Evolutionary conservation across 208 protist species (phyloP).

Genomic region (Plasmodiophora brassicae): DNA sequence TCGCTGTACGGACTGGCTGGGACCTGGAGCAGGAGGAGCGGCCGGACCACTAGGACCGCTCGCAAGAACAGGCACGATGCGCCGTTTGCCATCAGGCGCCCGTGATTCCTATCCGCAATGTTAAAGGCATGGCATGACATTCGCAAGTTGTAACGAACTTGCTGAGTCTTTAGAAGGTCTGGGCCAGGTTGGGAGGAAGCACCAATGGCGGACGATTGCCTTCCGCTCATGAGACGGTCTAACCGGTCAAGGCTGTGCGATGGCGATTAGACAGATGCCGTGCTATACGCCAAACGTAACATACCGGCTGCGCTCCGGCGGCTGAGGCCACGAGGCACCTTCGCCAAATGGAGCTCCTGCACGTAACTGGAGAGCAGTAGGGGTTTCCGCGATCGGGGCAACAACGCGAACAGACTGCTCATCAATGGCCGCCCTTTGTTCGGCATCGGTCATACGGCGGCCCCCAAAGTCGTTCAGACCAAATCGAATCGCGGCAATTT

Average conservation of each 20-base stretch:
- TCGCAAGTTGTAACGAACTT: background rate
- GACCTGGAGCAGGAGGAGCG: background rate
- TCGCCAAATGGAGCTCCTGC: background rate
- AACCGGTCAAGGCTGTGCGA: background rate
- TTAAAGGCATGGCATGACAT: background rate
- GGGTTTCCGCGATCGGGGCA: background rate
- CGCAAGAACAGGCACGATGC: conserved; percentile 19
- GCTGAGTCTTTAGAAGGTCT: background rate
- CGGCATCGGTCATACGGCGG: background rate
- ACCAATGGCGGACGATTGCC: background rate
- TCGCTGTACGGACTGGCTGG: background rate
- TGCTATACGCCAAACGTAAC: background rate
- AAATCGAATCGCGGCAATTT: background rate
- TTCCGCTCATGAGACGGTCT: background rate
- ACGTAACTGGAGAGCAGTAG: background rate
- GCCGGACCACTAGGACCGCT: background rate
- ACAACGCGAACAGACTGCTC: background rate
- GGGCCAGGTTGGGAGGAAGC: background rate
- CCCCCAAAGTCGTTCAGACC: background rate
- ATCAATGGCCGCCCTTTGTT: background rate
- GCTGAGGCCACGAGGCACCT: background rate
- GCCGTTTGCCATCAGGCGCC: background rate
- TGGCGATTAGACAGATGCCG: background rate
- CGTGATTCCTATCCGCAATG: background rate
- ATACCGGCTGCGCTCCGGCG: background rate